Evolutionary conservation across 495 filamentous ascomycete species (phyloP), one percentile per base, ranked within the genome.

Genomic region (Penicillium daleae): DNA sequence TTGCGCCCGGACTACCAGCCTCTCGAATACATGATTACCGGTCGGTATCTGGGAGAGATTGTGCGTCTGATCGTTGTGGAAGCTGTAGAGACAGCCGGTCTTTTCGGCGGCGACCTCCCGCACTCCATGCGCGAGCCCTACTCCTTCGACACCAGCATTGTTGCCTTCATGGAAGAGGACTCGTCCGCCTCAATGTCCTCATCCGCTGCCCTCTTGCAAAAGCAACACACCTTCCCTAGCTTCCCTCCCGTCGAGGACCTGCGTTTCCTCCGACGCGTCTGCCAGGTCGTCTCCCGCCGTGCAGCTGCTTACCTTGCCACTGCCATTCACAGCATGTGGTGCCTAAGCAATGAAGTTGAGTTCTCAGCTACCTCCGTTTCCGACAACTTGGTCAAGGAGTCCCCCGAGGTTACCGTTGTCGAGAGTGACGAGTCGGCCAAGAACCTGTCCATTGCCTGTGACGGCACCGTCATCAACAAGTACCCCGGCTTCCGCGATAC

Each of bases 1-100:
- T 85, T 92, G 63, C 83, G 84, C 0, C 92, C 92, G 0, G 90
- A 92, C 29, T 96, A 95, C 66, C 92, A 96, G 72, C 92, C 92
- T 0, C 84, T 96, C 61, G 92, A 97, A 71, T 95, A 96, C 73
- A 92, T 97, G 86, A 90, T 92, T 31, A 86, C 90, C 2, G 92
- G 92, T 0, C 84, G 90, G 6, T 97, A 97, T 64, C 78, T 96
- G 2, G 92, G 92, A 35, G 92, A 96, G 72, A 86, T 97, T 44
- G 89, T 88, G 8, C 86, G 92, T 17, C 77, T 96, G 6, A 88
- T 93, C 26, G 84, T 91, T 22, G 69, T 91, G 12, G 91, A 95
- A 61, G 87, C 89, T n/a, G 76, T 82, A 5, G 76, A 82, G 26
- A 77, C 72, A 1, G 72, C 76, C 15, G 66, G 71, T 24, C 66